Evolutionary conservation across 257 asterid species (phyloP), one percentile per base, ranked within the genome.

Genomic region (Nicotiana tomentosiformis): DNA sequence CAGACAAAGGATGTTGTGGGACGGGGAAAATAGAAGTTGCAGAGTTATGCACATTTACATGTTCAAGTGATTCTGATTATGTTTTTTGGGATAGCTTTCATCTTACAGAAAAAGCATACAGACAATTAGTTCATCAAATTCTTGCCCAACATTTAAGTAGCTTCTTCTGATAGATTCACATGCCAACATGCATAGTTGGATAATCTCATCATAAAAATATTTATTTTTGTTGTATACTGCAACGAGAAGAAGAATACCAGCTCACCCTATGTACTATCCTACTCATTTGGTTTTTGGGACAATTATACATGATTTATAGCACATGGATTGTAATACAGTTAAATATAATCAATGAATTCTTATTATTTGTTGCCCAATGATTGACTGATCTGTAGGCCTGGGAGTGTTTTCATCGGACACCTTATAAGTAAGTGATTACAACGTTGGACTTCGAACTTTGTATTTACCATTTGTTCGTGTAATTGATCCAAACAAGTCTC

Each of bases 361-460:
- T 23, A 62, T 7, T 62, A 23, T 7, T 62, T 10, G 39, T 29
- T 29, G 70, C 70, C 0, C 0, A 29, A 66, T 66, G 76, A 32
- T 26, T 65, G 43, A 9, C 29, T 3, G 66, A 81, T 30, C 55
- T 60, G 77, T 56, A 64, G 80, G 83, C 7, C 39, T 39, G n/a
- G 60, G 80, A 74, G 66, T 67, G 67, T 29, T 29, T 29, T n/a
- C 7, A 9, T 64, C 72, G 68, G 51, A 46, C 32, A 14, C 67
- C 60, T 70, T 20, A 33, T 46, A 64, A 85, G 56, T 46, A 64
- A 85, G 56, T 84, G 87, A 82, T 86, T 35, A 89, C 91, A 74
- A 85, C 96, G 65, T 90, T 20, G 98, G 97, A 82, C 94, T 94
- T 77, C 92, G 89, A 65, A 94, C 97, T 77, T 82, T 86, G 56